Evolutionary conservation across 345 rosid species (phyloP), one percentile per base, ranked within the genome.

Genomic region (Aquilaria sinensis): DNA sequence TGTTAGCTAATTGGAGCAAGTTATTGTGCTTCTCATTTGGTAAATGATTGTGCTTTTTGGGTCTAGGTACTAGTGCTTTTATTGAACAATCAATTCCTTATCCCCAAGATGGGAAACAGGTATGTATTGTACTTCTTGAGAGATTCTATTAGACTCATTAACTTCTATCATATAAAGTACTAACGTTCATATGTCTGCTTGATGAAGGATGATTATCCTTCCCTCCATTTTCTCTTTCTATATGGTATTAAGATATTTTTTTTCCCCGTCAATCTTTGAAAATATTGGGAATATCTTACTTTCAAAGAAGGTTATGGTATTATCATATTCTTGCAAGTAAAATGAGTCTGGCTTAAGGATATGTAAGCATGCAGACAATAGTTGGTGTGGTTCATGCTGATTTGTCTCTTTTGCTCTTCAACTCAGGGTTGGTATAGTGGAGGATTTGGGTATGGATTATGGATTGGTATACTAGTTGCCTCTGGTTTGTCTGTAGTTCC

Each of bases 371-470:
- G 8, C 5, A 4, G 15, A 48, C 47, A 48, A 34, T 47, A 33
- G 13, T 47, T 47, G 31, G 11, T 50, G 23, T 33, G 10, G 31
- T 58, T 55, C n/a, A 33, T 41, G 47, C 54, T 66, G 65, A 74
- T 46, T 30, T 15, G 55, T 52, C 64, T 48, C 48, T 53, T 74
- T 8, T 61, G 43, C 2, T 53, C 37, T 69, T 70, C 31, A 51
- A 63, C 74, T 64, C 56, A 90, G 97, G 97, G 98, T 56, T 90
- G 98, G 97, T 93, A 94, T 81, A 80, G 84, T 52, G 94, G 97
- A 71, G 98, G 96, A 69, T 93, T 87, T 71, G 87, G 85, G 30
- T 93, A 84, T 74, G 96, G 98, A 48, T 74, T 90, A 68, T 93
- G 97, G 97, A 81, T 93, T 48, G 97, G 98, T 62, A 69, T 80